A percentile compares a stretch with the other conserved stretches of the same genome.
Conservation (phyloP, 2,329 filamentous ascomycete species). For the Diplodia intermedia region DNA sequence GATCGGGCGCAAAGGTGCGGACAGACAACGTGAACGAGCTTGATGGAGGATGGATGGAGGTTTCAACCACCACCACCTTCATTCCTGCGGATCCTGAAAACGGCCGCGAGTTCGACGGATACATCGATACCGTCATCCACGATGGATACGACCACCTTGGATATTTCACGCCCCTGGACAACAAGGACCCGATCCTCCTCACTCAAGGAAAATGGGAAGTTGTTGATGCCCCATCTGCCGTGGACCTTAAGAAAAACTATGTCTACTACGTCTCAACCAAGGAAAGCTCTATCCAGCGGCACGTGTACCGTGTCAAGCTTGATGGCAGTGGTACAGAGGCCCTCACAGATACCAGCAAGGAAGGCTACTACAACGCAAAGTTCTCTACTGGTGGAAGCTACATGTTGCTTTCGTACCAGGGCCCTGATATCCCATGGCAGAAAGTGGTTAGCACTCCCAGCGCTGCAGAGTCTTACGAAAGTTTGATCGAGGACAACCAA, state of each 20-base stretch:
- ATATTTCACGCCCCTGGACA: conserved; percentile 90
- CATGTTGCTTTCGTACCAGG: conserved; percentile 81
- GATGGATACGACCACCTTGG: conserved; percentile 89
- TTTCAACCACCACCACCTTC: conserved; percentile 83
- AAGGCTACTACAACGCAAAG: conserved; percentile 81
- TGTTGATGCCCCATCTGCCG: conserved; percentile 78
- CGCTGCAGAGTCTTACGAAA: conserved; percentile 68
- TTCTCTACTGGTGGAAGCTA: conserved; percentile 86
- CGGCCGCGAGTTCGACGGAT: conserved; percentile 82
- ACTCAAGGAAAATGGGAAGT: conserved; percentile 95
- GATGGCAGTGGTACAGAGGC: conserved; percentile 76
- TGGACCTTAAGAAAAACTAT: conserved; percentile 83
- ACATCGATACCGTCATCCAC: conserved; percentile 88
- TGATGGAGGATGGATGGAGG: conserved; percentile 98
- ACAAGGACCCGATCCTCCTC: conserved; percentile 79
- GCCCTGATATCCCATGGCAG: conserved; percentile 88
- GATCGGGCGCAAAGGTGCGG: conserved; percentile 79
- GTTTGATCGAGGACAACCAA: conserved; percentile 79
- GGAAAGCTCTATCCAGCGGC: conserved; percentile 85
- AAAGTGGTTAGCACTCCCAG: conserved; percentile 85
- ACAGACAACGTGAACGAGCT: conserved; percentile 79
- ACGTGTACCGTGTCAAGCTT: conserved; percentile 88
- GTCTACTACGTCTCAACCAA: conserved; percentile 92
- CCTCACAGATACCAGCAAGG: conserved; percentile 73
- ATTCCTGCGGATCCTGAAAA: conserved; percentile 82